Base-by-base conservation (phyloP, 2,329 filamentous ascomycete species). In the Nectriaceae sp. region DNA sequence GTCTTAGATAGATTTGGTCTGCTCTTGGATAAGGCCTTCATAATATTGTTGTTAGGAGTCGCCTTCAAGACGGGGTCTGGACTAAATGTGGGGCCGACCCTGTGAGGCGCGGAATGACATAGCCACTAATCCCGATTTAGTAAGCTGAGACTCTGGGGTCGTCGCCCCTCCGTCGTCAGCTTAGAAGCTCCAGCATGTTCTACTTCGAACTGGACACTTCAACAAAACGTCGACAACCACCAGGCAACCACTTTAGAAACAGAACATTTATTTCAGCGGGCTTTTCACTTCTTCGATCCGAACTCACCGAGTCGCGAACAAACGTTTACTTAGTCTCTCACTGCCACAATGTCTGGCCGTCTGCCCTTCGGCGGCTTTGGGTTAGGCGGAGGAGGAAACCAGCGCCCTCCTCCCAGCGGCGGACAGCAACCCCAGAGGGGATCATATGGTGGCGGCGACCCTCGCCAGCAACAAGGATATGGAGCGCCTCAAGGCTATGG, bases 401-500 rank as follows among this genome's bases (percentile, higher is more conserved):
- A 59, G 36, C 60, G 63, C 55, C 58, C 55, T 8, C 56, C 59
- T 41, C 52, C 56, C 4, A 48, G 53, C 29, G 54, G 60, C 29
- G 57, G 58, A 21, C 58, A 57, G 19, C 54, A 58, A 42, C 53
- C 60, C 36, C 60, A 49, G 15, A 49, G 55, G 44, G 42, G 53
- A 11, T 52, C 50, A 11, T 54, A 61, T n/a, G 56, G 56, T 21
- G 51, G 55, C 24, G 56, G 53, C 13, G 52, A 61, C 21, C 55
- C 46, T 36, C n/a, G n/a, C n/a, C 56, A 61, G n/a, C 54, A 83
- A 75, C 62, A 62, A 42, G 64, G 63, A 21, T 64, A 65, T 21
- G 60, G 57, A 2, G 52, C 49, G 15, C 55, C 64, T 41, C 65
- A 21, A n/a, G 37, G 59, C 36, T 56, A 65, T 29, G 54, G 50